Conservation (phyloP, 495 filamentous ascomycete genomes). For the Trichoderma reesei region DNA sequence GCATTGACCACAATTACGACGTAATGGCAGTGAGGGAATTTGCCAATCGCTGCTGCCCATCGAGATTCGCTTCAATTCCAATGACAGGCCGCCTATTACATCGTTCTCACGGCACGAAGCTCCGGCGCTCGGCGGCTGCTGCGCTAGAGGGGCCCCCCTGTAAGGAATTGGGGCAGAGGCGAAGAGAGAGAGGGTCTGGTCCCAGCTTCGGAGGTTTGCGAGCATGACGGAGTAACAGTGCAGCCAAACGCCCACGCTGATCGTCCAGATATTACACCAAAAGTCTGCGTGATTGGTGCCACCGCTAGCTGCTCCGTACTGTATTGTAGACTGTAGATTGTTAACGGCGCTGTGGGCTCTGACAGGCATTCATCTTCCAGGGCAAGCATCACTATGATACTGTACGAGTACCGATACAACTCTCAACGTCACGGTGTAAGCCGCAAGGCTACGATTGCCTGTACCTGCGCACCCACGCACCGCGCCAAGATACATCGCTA, state of each 20-base stretch:
- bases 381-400: no score
- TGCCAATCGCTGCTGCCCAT: not conserved
- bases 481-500: not conserved
- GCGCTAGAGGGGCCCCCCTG: constrained; percentile 3
- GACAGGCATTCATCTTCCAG: no score
- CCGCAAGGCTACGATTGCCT: not conserved
- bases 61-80: not conserved
- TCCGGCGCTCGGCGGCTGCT: not conserved
- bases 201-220: not conserved
- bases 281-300: no score
- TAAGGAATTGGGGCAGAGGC: not conserved
- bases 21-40: constrained; percentile 8
- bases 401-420: no score
- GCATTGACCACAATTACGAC: not conserved
- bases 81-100: not conserved
- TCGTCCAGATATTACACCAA: no score
- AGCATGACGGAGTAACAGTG: not conserved
- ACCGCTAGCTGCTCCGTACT: no score
- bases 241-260: not conserved
- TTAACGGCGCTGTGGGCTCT: no score
- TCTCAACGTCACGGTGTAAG: no score
- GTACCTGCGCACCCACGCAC: not conserved
- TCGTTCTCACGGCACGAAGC: not conserved
- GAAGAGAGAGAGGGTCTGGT: no score
- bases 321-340: no score